Evolutionary conservation across 495 filamentous ascomycete species (phyloP).

Genomic region (Rhypophila decipiens): DNA sequence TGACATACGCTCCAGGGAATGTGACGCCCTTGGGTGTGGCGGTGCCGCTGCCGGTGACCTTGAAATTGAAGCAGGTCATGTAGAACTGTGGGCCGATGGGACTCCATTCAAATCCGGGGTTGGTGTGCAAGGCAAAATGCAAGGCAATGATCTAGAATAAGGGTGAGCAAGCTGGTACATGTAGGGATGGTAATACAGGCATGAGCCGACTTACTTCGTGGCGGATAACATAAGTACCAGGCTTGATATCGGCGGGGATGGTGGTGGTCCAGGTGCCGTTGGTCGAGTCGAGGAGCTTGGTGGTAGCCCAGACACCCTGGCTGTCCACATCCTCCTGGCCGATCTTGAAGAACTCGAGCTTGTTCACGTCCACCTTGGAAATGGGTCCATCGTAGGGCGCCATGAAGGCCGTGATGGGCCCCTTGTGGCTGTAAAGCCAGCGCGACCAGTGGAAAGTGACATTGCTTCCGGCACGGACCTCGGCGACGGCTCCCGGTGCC

Average conservation of each 20-base stretch:
- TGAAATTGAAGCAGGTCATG: conserved; percentile 57
- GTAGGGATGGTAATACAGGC: too few species aligned
- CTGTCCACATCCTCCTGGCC: conserved; percentile 46
- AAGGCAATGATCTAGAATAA: conserved; percentile 14
- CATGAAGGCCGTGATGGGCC: conserved; percentile 48
- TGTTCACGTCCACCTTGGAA: conserved; percentile 51
- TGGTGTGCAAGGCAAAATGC: conserved; percentile 11
- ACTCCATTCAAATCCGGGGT: conserved; percentile 8
- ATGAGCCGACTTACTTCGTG: conserved; percentile 39
- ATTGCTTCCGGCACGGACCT: conserved; percentile 42
- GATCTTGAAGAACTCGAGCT: conserved; percentile 63
- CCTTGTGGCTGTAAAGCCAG: conserved; percentile 58
- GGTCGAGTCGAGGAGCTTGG: conserved; percentile 36
- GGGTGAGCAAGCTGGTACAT: conserved; percentile 30
- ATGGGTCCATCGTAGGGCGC: conserved; percentile 14
- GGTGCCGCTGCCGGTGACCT: conserved; percentile 52
- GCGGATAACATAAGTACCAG: conserved; percentile 57
- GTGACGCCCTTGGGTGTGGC: conserved; percentile 43
- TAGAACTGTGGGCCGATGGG: conserved; percentile 55
- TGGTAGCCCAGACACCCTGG: conserved; percentile 41
- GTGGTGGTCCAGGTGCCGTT: conserved; percentile 53
- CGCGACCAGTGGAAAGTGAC: conserved; percentile 51
- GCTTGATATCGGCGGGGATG: conserved; percentile 47
- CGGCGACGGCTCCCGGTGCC: conserved; percentile 37
- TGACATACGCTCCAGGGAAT: conserved; percentile 48